These are phyloP conservation scores for Amanita molliuscula DNA, from an alignment of 768 basidiomycete species.

Conservation along the genomic window DNA sequence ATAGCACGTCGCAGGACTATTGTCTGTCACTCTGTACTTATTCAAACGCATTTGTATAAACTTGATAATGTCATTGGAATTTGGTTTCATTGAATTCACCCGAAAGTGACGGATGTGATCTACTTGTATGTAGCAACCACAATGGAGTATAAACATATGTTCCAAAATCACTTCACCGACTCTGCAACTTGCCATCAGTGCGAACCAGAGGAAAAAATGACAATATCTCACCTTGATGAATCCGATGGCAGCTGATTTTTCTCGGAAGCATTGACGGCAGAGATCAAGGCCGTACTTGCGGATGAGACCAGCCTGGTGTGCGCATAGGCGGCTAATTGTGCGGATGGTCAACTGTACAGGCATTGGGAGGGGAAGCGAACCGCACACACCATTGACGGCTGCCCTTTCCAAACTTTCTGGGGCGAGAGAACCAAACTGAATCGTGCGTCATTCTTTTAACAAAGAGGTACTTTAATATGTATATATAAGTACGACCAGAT, in stretches of 20 bases:
- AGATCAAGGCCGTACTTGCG: constrained; percentile 96
- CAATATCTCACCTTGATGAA: constrained; percentile 75
- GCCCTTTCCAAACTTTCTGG: constrained; percentile 92
- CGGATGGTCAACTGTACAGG: neutral
- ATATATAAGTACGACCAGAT: neutral
- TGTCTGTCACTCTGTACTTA: constrained; percentile 68
- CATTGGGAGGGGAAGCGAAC: neutral
- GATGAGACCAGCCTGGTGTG: constrained; percentile 96
- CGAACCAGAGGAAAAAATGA: neutral
- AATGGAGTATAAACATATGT: neutral
- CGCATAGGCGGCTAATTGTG: constrained; percentile 73
- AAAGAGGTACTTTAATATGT: constrained; percentile 5
- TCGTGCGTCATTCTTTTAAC: constrained; percentile 85
- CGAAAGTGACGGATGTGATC: neutral
- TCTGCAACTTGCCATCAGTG: constrained; percentile 18
- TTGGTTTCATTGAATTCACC: constrained; percentile 4
- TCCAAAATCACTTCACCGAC: constrained; percentile 26
- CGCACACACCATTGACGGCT: constrained; percentile 86
- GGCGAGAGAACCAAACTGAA: constrained; percentile 96
- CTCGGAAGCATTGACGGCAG: constrained; percentile 98
- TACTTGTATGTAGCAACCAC: neutral
- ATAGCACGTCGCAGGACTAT: constrained; percentile 58
- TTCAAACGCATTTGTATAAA: constrained; percentile 48
- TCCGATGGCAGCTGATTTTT: constrained; percentile 88
- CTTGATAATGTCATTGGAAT: constrained; percentile 31